Evolutionary conservation across 768 basidiomycete species (phyloP).

Genomic region (Plicaturopsis crispa): DNA sequence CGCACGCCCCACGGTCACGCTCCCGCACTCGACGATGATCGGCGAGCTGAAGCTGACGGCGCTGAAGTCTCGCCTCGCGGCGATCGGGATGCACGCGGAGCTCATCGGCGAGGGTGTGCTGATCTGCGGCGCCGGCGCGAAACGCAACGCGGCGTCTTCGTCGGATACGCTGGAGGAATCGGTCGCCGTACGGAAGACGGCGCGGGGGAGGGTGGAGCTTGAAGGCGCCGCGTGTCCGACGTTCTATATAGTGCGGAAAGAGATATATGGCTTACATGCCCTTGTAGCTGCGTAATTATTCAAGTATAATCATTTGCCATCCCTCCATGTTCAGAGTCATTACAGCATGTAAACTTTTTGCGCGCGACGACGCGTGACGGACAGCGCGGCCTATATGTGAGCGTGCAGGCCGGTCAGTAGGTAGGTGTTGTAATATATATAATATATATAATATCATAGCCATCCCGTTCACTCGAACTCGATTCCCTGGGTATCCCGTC

Average conservation of each 20-base stretch:
- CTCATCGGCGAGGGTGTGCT: constrained; percentile 97
- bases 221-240: constrained; percentile 86
- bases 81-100: constrained; percentile 80
- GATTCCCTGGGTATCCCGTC: too few relatives aligned
- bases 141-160: constrained; percentile 24
- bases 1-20: constrained; percentile 52
- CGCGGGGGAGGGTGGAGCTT: constrained; percentile 76
- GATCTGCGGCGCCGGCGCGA: constrained; percentile 68
- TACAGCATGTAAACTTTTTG: too few relatives aligned
- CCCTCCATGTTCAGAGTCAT: too few relatives aligned
- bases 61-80: constrained; percentile 72
- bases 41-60: constrained; percentile 92
- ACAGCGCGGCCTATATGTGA: too few relatives aligned
- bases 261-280: constrained; percentile 89
- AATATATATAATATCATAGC: too few relatives aligned
- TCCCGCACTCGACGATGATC: constrained; percentile 93
- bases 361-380: too few relatives aligned
- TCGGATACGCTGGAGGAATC: constrained; percentile 49
- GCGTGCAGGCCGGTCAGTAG: too few relatives aligned
- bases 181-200: constrained; percentile 86
- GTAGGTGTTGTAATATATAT: too few relatives aligned
- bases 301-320: too few relatives aligned
- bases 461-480: too few relatives aligned
- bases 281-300: constrained; percentile 65
- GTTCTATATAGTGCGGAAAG: constrained; percentile 83